Evolutionary conservation across 331 rosid species (phyloP), one percentile per base, ranked within the genome.

Genomic region (Quercus tomentella): DNA sequence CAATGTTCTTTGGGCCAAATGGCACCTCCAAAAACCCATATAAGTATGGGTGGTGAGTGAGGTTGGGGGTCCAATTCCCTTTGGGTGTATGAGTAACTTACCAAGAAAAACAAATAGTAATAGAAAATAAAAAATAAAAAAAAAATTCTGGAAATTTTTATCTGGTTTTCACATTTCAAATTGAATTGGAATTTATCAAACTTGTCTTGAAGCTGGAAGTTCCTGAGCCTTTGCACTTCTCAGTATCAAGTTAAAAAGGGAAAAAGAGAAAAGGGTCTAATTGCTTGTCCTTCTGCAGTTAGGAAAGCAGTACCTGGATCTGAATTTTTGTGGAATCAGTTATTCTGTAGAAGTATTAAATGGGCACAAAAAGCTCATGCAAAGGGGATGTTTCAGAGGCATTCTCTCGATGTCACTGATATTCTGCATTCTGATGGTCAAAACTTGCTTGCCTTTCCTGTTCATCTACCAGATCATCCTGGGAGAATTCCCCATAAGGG

Each of bases 361-460:
- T 80, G 97, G 97, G 73, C 97, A 89, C 80, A 55, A 88, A 76
- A 88, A 75, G 54, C 65, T 52, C 68, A 83, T 94, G 7, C 94
- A 4, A 92, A 87, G 77, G 98, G 98, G 79, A 92, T 94, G 98
- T 92, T 94, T 86, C 86, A 89, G 60, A 92, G 98, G 86, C 98
- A 94, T 76, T 84, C 89, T 79, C 84, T 94, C 31, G 92, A 92
- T 86, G 91, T 94, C 88, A 88, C 97, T 31, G 95, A 89, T 79
- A 82, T 35, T 35, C 43, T 7, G 43, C 43, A 37, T 7, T 4
- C 30, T 28, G 0, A 37, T 37, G 45, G 11, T 37, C 45, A 37
- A 37, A 37, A 7, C 45, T 7, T 37, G 11, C 45, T 37, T 37
- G 45, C 45, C 45, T 37, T 37, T 28, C n/a, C n/a, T n/a, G n/a